Base-by-base conservation (phyloP, 202 grass and related monocot species). In the Eragrostis tef region DNA sequence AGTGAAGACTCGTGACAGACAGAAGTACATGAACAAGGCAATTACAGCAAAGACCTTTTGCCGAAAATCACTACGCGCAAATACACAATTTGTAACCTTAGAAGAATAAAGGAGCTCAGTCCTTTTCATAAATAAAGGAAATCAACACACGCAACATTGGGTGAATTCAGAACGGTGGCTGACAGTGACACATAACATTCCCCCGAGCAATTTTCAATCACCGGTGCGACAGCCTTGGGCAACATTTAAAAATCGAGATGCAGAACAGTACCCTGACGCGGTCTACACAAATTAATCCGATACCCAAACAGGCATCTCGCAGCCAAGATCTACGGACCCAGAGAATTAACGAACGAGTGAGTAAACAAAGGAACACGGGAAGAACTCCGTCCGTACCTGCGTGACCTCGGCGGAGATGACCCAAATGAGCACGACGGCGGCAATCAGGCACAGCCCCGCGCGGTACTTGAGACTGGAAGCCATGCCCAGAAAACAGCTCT, bases 381-480 rank as follows among this genome's bases (percentile, higher is more conserved):
- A 34, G 12, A 62, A 54, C 20, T 31, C 14, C 6, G 24, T 0
- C 1, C 6, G 11, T 63, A 81, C 95, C 95, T 98, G 95, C 45
- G 95, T 98, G 73, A 98, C 95, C 87, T 98, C 95, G 3, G 95
- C 95, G 16, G 95, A 98, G 84, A 87, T 89, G 77, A 98, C 95
- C 95, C 95, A 98, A 41, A 98, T 98, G 3, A 98, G 64, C 42
- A 98, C 95, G 57, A 98, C 95, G 41, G 95, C 88, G 2, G 82
- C 88, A 43, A 98, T 98, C 21, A 98, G 88, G 77, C 91, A 81
- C 1, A 95, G 56, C 10, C 95, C 92, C 0, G 88, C 77, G 7
- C 91, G 85, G 66, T 98, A 98, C 83, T 85, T 98, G 80, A 94
- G 22, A 5, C 13, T 7, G 74, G 87, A 82, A 56, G 19, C 84